Conservation (phyloP, 2,329 filamentous ascomycete species). For the Lecanicillium sp. region DNA sequence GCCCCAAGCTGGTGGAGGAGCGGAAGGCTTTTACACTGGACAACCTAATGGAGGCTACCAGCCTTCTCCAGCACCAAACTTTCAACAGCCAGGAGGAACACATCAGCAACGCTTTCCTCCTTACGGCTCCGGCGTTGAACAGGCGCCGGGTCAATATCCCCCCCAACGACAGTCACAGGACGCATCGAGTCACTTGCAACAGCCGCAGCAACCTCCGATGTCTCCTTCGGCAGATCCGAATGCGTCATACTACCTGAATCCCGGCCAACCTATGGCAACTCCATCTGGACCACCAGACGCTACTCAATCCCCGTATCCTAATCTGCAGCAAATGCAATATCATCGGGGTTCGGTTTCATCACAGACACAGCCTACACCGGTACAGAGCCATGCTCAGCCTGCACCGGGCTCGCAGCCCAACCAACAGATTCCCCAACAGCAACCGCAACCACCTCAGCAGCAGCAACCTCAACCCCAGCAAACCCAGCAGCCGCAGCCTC, state of each 20-base stretch:
- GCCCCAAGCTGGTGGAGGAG: slow-evolving; percentile 36
- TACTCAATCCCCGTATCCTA: slow-evolving; percentile 43
- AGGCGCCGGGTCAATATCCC: slow-evolving; percentile 33
- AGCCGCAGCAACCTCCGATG: slow-evolving; percentile 19
- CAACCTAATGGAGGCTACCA: slow-evolving; percentile 46
- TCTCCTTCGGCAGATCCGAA: slow-evolving; percentile 38
- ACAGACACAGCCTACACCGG: slow-evolving; percentile 22
- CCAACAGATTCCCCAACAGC: slow-evolving; percentile 22
- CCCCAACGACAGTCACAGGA: slow-evolving; percentile 30
- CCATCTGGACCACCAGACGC: slow-evolving; percentile 33
- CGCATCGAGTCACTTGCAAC: slow-evolving; percentile 18
- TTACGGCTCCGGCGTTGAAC: slow-evolving; percentile 33
- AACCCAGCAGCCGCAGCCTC: slow-evolving; percentile 1
- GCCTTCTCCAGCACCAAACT: slow-evolving; percentile 37
- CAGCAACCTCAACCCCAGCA: slow-evolving; percentile 20
- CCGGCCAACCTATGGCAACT: slow-evolving; percentile 23
- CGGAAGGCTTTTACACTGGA: slow-evolving; percentile 75
- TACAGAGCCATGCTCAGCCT: slow-evolving; percentile 19
- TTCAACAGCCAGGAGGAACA: slow-evolving; percentile 22
- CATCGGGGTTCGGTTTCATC: slow-evolving; percentile 32
- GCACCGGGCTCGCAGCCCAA: slow-evolving; percentile 9
- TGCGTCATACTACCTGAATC: slow-evolving; percentile 49
- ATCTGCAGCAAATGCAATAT: slow-evolving; percentile 39
- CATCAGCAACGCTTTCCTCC: slow-evolving; percentile 34
- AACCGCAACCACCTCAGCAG: slow-evolving; percentile 19